Evolutionary conservation across 2,329 filamentous ascomycete genomes (phyloP).

Genomic region (Phaeosphaeria sp.): DNA sequence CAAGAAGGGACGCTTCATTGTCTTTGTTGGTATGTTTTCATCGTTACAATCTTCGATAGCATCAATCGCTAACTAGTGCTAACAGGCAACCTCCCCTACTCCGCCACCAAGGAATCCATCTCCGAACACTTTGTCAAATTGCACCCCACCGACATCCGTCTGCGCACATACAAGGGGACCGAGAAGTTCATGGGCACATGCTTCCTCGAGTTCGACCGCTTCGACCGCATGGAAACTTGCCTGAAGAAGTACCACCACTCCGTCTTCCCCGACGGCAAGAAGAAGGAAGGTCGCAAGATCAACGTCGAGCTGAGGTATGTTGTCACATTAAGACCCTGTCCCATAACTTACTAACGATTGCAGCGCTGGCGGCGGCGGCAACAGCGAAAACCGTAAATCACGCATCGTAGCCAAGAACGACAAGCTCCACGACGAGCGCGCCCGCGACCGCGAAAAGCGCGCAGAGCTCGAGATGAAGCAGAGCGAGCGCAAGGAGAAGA

Average conservation of each 20-base stretch:
- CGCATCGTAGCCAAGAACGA: conserved; percentile 87
- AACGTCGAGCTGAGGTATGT: conserved; percentile 88
- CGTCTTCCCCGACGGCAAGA: conserved; percentile 67
- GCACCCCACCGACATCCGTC: conserved; percentile 70
- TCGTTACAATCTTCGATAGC: background rate
- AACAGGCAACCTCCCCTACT: conserved; percentile 85
- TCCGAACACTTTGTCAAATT: conserved; percentile 79
- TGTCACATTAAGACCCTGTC: background rate
- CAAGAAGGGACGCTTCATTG: conserved; percentile 70
- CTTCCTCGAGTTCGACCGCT: conserved; percentile 84
- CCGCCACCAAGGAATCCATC: conserved; percentile 73
- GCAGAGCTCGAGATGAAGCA: conserved; percentile 50
- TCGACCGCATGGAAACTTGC: conserved; percentile 90
- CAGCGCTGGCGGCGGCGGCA: conserved; percentile 84
- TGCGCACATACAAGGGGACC: conserved; percentile 46
- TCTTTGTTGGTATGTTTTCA: conserved; percentile 70
- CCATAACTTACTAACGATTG: conserved; percentile 1
- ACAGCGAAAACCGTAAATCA: conserved; percentile 71
- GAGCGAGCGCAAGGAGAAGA: conserved; percentile 49
- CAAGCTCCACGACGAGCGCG: conserved; percentile 76
- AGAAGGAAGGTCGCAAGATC: conserved; percentile 73
- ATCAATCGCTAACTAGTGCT: conserved; percentile 18
- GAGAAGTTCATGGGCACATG: conserved; percentile 49
- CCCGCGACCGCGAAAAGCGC: conserved; percentile 57
- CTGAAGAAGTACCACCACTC: conserved; percentile 90